Conservation (phyloP, 768 basidiomycete species). For the Mrakia frigida region DNA sequence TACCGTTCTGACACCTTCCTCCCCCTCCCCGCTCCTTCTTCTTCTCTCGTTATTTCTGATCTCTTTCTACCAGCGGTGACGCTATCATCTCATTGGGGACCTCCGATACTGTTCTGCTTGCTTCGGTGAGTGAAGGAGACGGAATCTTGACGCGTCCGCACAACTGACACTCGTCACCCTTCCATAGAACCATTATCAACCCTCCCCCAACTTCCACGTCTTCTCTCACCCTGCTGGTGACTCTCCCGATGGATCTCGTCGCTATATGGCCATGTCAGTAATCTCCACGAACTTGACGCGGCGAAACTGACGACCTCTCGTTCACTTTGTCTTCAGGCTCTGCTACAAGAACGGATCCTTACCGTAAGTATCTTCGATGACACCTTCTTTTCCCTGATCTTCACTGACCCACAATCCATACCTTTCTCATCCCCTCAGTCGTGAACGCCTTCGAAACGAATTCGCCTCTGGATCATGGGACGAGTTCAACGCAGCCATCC, state of each 20-base stretch:
- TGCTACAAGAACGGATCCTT: constrained; percentile 68
- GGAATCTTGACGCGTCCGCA: constrained; percentile 48
- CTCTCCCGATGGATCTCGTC: constrained; percentile 42
- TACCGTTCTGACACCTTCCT: neutral
- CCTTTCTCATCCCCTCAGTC: constrained; percentile 47
- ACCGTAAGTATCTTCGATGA: neutral
- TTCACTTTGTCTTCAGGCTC: constrained; percentile 47
- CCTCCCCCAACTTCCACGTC: constrained; percentile 40
- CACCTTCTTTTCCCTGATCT: neutral
- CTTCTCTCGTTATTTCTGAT: neutral
- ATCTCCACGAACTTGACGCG: neutral
- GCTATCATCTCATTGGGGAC: constrained; percentile 82
- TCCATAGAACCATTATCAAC: neutral
- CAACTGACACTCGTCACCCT: neutral
- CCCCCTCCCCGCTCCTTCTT: too few relatives aligned
- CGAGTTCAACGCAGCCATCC: constrained; percentile 63
- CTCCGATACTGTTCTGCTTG: constrained; percentile 74
- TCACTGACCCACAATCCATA: constrained; percentile 43
- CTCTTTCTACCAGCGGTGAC: constrained; percentile 52
- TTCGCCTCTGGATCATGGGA: constrained; percentile 62
- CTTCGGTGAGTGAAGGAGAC: constrained; percentile 38
- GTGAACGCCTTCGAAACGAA: constrained; percentile 67
- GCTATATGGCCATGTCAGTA: constrained; percentile 64
- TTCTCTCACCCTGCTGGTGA: constrained; percentile 50
- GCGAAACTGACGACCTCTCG: neutral